These are phyloP conservation scores for Elongisporangium undulatum DNA, from an alignment of 352 stramenopile genomes.

Conservation along the genomic window DNA sequence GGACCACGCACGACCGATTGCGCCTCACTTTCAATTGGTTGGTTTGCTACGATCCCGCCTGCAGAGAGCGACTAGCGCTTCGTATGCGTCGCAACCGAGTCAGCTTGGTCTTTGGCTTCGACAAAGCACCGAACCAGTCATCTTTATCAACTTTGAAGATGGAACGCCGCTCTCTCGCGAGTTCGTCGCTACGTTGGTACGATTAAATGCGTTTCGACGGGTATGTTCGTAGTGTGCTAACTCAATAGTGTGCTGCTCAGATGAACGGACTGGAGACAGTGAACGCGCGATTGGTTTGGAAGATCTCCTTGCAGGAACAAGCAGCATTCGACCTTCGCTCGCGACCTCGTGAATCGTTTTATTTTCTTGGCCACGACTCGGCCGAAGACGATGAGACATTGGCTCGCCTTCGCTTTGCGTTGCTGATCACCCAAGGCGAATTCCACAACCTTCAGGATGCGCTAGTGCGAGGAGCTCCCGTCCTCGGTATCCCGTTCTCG, in stretches of 20 bases:
- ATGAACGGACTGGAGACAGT: conserved; percentile 56
- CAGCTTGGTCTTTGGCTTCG: conserved; percentile 27
- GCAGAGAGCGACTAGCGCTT: conserved; percentile 7
- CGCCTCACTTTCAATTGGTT: conserved; percentile 77
- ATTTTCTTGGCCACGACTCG: conserved; percentile 28
- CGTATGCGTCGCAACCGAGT: conserved; percentile 4
- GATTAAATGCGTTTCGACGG: conserved; percentile 9
- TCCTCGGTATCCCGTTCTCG: conserved; percentile 68
- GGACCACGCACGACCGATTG: conserved; percentile 68
- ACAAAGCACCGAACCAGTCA: conserved; percentile 23
- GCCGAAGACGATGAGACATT: conserved; percentile 34
- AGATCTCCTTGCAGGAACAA: conserved; percentile 49
- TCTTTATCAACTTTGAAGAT: conserved; percentile 58
- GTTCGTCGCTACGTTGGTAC: conserved; percentile 50
- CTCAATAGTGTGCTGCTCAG: conserved; percentile 9
- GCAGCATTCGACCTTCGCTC: conserved; percentile 52
- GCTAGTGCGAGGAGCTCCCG: conserved; percentile 47
- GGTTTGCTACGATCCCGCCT: conserved; percentile 40
- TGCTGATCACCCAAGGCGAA: conserved; percentile 65
- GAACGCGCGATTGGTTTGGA: conserved; percentile 51
- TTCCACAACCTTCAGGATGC: conserved; percentile 58
- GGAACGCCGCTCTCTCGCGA: conserved; percentile 46
- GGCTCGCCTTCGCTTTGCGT: conserved; percentile 28
- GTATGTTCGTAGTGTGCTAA: neutral
- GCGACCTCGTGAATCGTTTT: conserved; percentile 35